Evolutionary conservation across 805 yeast species (phyloP).

Genomic region (Saturnispora mendoncae): DNA sequence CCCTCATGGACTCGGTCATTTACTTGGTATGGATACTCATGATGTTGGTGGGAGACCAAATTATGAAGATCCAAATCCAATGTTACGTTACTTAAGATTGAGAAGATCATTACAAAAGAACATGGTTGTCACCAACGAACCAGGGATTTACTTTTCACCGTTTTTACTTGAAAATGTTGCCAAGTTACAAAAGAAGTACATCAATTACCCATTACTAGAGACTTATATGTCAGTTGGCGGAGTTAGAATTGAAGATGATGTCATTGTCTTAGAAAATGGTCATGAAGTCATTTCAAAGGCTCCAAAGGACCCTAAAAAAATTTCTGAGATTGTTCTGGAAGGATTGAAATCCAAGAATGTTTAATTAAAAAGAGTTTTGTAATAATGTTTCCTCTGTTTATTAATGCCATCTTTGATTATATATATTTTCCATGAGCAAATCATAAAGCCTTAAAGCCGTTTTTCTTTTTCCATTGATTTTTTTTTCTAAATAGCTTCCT

Average conservation of each 20-base stretch:
- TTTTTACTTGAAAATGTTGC: constrained; percentile 47
- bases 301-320: constrained; percentile 80
- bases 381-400: no score
- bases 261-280: constrained; percentile 68
- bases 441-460: constrained; percentile 5
- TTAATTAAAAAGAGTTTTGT: no score
- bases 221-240: constrained; percentile 91
- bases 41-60: constrained; percentile 89
- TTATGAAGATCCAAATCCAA: constrained; percentile 74
- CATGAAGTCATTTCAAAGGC: constrained; percentile 73
- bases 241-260: constrained; percentile 91
- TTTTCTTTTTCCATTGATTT: no score
- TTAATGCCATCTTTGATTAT: neutral
- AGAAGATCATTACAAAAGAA: constrained; percentile 63
- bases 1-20: constrained; percentile 95
- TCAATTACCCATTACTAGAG: constrained; percentile 57
- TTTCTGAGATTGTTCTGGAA: constrained; percentile 61
- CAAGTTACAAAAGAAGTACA: constrained; percentile 43
- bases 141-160: constrained; percentile 87
- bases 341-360: constrained; percentile 37
- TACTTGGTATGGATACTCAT: constrained; percentile 91
- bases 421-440: constrained; percentile 1
- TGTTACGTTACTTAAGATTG: constrained; percentile 68
- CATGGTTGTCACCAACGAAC: constrained; percentile 92
- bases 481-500: neutral